Conservation (phyloP, 2,329 filamentous ascomycete genomes). For the Beauveria asiatica region DNA sequence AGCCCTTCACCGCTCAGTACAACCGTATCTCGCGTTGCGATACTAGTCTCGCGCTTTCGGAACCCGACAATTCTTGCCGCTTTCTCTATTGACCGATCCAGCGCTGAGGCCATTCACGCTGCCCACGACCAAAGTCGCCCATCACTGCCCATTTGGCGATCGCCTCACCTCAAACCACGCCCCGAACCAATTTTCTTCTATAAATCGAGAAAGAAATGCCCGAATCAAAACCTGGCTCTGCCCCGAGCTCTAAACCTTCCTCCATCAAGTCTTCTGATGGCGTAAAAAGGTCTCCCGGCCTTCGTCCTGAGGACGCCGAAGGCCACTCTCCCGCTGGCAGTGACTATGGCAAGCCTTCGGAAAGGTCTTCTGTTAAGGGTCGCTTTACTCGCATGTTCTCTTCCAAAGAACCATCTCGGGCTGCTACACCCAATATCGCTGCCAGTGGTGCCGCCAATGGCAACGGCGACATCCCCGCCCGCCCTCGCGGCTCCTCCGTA, state of each 20-base stretch:
- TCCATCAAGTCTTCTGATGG: conserved; percentile 41
- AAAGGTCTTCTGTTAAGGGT: conserved; percentile 56
- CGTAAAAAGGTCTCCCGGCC: conserved; percentile 31
- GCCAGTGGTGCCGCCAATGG: conserved; percentile 1
- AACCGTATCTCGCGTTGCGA: neutral
- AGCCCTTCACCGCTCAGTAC: neutral
- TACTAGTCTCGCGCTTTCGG: neutral
- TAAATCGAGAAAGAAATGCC: conserved; percentile 22
- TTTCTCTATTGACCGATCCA: neutral
- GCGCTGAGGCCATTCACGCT: neutral
- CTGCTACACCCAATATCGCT: conserved; percentile 23
- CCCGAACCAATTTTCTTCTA: neutral
- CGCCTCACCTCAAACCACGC: neutral
- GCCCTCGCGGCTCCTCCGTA: conserved; percentile 27
- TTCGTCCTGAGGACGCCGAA: conserved; percentile 31
- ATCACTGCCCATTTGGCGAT: neutral
- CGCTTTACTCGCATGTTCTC: conserved; percentile 58
- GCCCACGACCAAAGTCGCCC: neutral
- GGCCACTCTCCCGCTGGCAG: conserved; percentile 10
- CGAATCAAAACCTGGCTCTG: conserved; percentile 31
- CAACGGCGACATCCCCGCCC: conserved; percentile 22
- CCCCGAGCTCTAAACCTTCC: conserved; percentile 39
- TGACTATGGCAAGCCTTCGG: conserved; percentile 22
- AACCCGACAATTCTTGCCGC: neutral
- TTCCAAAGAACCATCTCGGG: conserved; percentile 40